Evolutionary conservation across 2,329 filamentous ascomycete genomes (phyloP), one percentile per base, ranked within the genome.

Genomic region (Claviceps africana): DNA sequence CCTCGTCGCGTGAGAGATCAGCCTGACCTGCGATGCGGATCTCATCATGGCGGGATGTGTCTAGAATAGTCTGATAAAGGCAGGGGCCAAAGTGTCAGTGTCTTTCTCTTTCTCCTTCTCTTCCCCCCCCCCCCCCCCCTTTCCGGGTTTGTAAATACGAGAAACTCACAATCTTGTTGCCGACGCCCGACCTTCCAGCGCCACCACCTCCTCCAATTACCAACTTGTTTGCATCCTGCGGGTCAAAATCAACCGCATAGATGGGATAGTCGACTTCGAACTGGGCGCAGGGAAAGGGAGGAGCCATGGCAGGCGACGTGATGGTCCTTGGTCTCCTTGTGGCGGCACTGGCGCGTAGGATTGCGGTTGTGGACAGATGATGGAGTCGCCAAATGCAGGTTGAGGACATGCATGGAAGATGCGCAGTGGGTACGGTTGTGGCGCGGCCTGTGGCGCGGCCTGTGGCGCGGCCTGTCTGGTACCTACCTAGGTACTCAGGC

Each of bases 171-270:
- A 95, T 88, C 68, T 88, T 88, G 73, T 95, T 95, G 53, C 83
- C 82, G 22, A 95, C 86, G 45, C 88, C 89, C 58, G 81, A 88
- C 57, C 81, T 80, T 48, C 86, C 82, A 57, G 87, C 82, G 49
- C 91, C 91, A 57, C 91, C 91, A 56, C 91, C 91, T 50, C 91
- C 91, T 55, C 85, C 88, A 39, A 95, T 86, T 9, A 95, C 72
- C 25, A 96, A 74, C 57, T 83, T 82, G 56, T 79, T 79, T 54
- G 83, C 77, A 70, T 94, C 82, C 61, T 84, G 78, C 50, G 85
- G 87, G 64, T 95, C 88, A 67, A 95, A 96, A 63, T 89, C 89
- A 65, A 88, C 86, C 52, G 85, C 82, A 67, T 89, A 95, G 54
- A 95, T 78, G 48, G 90, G 90, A 67, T 91, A 96, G 53, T 82